A percentile compares a stretch with the other conserved stretches of the same genome.
Conservation (phyloP, 305 asterid species). For the Fraxinus greggii region DNA sequence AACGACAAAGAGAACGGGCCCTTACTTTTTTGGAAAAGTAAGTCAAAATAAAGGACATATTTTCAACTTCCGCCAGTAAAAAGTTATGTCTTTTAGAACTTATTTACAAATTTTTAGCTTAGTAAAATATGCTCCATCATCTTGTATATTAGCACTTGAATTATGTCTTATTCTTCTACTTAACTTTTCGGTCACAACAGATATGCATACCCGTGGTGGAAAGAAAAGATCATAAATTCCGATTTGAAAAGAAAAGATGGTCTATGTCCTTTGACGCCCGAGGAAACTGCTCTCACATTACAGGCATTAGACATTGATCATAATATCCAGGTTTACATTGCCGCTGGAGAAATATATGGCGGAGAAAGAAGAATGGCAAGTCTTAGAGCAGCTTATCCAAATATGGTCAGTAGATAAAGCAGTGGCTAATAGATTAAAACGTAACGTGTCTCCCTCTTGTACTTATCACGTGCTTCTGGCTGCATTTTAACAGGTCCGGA, state of each 20-base stretch:
- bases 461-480: slow-evolving; percentile 1
- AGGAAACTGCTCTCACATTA: slow-evolving; percentile 70
- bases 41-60: not conserved
- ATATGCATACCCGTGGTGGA: slow-evolving; percentile 90
- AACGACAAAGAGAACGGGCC: too few relatives aligned
- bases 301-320: slow-evolving; percentile 63
- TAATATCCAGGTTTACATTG: slow-evolving; percentile 66
- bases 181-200: slow-evolving; percentile 22
- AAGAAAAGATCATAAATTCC: slow-evolving; percentile 73
- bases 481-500: slow-evolving; percentile 55
- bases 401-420: slow-evolving; percentile 50
- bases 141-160: not conserved
- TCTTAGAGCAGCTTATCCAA: slow-evolving; percentile 61
- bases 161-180: not conserved
- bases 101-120: not conserved
- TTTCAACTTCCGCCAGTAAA: not conserved
- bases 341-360: slow-evolving; percentile 85
- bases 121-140: not conserved
- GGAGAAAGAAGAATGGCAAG: slow-evolving; percentile 57
- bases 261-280: slow-evolving; percentile 77
- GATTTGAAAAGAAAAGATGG: slow-evolving; percentile 76
- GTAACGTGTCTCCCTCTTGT: not conserved
- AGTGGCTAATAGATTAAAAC: not conserved
- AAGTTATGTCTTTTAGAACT: not conserved
- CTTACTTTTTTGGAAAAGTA: not conserved